Conservation (phyloP, 495 filamentous ascomycete genomes). For the Hyaloscypha hepaticicola region DNA sequence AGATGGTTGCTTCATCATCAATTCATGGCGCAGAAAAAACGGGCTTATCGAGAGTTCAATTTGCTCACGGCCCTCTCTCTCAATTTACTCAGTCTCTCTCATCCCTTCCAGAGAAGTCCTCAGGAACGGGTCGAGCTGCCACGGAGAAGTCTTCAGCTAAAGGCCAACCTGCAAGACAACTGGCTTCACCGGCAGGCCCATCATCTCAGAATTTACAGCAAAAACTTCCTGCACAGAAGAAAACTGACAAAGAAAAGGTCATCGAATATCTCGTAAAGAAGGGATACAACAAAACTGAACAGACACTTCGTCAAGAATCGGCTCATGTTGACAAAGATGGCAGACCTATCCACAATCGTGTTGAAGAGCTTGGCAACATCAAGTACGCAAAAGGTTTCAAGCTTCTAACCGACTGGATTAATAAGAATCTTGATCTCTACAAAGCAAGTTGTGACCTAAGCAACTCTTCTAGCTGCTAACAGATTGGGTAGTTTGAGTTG, state of each 20-base stretch:
- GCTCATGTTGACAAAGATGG: conserved; percentile 74
- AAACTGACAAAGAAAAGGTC: conserved; percentile 50
- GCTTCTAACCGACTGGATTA: conserved; percentile 75
- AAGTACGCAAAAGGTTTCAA: conserved; percentile 76
- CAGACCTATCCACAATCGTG: conserved; percentile 55
- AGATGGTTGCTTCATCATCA: no score
- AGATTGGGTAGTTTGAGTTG: conserved; percentile 68
- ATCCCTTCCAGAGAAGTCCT: no score
- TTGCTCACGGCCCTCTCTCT: no score
- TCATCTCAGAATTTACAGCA: neutral
- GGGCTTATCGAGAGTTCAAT: no score
- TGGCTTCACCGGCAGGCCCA: neutral
- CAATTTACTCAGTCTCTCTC: no score
- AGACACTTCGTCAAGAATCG: conserved; percentile 91
- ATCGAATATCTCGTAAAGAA: conserved; percentile 97
- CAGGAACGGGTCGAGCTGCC: neutral
- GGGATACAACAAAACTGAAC: conserved; percentile 89
- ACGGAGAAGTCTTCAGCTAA: neutral
- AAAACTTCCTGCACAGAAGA: neutral
- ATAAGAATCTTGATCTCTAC: conserved; percentile 88
- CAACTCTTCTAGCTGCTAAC: neutral
- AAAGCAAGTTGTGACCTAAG: conserved; percentile 54
- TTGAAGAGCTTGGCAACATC: conserved; percentile 67
- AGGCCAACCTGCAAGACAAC: neutral
- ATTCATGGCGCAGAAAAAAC: no score